Conservation (phyloP, 2,329 filamentous ascomycete genomes). For the Epichloe sylvatica region DNA sequence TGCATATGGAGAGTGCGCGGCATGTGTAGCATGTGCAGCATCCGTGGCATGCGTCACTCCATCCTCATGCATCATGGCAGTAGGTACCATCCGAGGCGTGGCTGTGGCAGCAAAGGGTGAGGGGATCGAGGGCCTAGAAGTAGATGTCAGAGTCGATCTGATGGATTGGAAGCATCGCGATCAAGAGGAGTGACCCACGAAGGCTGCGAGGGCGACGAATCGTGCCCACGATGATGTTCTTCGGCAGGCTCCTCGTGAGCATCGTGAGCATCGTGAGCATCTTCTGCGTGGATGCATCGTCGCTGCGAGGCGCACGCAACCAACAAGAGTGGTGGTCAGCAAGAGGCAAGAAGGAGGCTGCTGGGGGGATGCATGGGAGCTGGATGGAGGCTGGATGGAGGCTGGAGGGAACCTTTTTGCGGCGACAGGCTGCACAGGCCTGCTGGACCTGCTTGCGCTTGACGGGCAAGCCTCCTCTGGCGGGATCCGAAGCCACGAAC, state of each 20-base stretch:
- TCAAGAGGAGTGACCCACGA: conserved; percentile 12
- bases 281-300: conserved; percentile 30
- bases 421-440: conserved; percentile 41
- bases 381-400: conserved; percentile 22
- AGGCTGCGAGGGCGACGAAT: conserved; percentile 17
- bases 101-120: background rate
- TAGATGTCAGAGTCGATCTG: background rate
- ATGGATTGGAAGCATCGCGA: background rate
- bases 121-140: background rate
- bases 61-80: conserved; percentile 1
- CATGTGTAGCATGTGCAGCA: background rate
- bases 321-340: conserved; percentile 3
- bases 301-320: conserved; percentile 18
- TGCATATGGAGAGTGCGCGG: background rate
- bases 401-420: conserved; percentile 31
- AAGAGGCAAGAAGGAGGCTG: background rate
- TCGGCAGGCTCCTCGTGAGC: conserved; percentile 16
- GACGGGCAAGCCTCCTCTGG: conserved; percentile 35
- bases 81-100: conserved; percentile 1
- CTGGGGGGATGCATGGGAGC: background rate
- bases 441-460: conserved; percentile 47
- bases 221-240: conserved; percentile 14
- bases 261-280: conserved; percentile 17
- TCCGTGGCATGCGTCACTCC: background rate
- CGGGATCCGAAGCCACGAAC: conserved; percentile 42